A percentile compares a stretch with the other conserved stretches of the same genome.
These are phyloP conservation scores for Pyricularia sp. DNA, from an alignment of 2,329 filamentous ascomycete genomes.

Conservation along the genomic window DNA sequence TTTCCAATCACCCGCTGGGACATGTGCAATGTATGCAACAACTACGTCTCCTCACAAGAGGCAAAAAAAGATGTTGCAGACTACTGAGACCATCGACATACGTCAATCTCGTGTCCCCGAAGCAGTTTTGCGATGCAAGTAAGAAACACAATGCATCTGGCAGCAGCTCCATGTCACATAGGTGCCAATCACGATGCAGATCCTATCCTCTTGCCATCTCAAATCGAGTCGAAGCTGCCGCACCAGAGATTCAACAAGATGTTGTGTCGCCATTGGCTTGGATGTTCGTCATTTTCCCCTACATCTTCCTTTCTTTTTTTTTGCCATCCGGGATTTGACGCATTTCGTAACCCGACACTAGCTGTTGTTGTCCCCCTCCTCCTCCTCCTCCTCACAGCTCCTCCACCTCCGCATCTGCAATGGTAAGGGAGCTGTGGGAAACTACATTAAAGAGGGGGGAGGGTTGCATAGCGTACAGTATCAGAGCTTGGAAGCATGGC, in stretches of 20 bases:
- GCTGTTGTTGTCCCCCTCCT: neutral
- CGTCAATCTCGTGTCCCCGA: no score
- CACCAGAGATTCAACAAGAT: neutral
- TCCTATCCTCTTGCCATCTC: neutral
- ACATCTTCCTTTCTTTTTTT: neutral
- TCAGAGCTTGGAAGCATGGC: neutral
- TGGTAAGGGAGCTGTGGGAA: neutral
- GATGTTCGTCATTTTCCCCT: neutral
- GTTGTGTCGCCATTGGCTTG: neutral
- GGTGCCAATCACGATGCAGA: neutral
- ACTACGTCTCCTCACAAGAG: neutral
- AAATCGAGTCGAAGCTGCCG: neutral
- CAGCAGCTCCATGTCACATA: neutral
- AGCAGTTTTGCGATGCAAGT: no score
- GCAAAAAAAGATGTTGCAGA: no score
- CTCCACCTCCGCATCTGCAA: neutral
- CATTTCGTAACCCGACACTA: neutral
- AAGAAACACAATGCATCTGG: neutral
- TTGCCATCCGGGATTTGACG: neutral
- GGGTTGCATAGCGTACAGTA: neutral
- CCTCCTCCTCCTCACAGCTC: no score
- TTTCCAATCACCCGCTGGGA: neutral
- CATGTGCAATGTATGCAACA: neutral
- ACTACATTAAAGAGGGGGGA: neutral
- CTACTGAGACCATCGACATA: no score